Base-by-base conservation (phyloP, 805 yeast genomes). In the Metschnikowia baotianmanensis region DNA sequence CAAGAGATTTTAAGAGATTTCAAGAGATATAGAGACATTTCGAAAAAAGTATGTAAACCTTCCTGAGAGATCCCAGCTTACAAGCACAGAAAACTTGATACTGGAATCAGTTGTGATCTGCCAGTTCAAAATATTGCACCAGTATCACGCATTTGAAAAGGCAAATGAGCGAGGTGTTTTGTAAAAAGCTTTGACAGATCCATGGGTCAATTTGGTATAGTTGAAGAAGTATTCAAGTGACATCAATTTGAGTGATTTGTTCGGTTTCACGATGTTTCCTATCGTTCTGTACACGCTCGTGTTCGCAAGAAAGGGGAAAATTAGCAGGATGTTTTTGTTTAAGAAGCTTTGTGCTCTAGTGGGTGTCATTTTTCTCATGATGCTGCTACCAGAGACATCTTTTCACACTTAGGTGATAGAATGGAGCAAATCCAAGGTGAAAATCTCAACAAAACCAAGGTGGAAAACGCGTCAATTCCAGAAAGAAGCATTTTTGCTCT, bases 231-330 rank as follows among this genome's bases (percentile, higher is more conserved):
- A 90, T 62, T 99, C 99, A 0, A 46, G 61, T 3, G 90, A 89
- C 57, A 76, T 93, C 43, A 76, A 77, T 9, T 45, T 80, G 5
- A 38, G 35, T 30, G 83, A 89, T 62, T 93, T 74, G 60, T 86
- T 89, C 59, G 72, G 69, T 64, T 93, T 74, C 65, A 71, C 96
- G 18, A 82, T 87, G 89, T 89, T 76, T 59, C 99, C 99, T 17
- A 86, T 96, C 0, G 65, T 88, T 38, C 90, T 87, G 24, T 87
- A 88, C 59, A 86, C 88, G 54, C 76, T 85, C 32, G 82, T 82
- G 45, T 90, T 80, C 55, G 96, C 96, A 32, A 72, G 96, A 53
- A 87, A 88, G 0, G 61, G 73, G 9, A 63, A 56, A 18, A 80
- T 93, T 30, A 75, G 96, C 52, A 77, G 85, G 84, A 38, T 59